phyloP scores from a whole-genome alignment of 306 rosid species.

The Quercus variabilis region DNA sequence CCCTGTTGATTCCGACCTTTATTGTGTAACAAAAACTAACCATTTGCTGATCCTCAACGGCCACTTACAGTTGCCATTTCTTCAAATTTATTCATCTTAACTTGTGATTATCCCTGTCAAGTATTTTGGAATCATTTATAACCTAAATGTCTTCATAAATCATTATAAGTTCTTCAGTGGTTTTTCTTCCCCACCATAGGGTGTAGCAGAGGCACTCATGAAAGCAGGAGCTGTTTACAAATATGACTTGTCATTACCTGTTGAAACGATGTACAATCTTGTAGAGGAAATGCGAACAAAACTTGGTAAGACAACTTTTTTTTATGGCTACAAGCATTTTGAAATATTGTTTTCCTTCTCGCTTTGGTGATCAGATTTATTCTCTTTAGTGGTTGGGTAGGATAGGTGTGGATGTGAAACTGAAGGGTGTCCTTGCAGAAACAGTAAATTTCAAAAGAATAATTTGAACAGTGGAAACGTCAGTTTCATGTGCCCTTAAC shows the following conservation, averaged over 20 bases:
- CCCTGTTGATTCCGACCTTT: not conserved
- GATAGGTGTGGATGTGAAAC: not conserved
- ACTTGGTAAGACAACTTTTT: constrained; percentile 51
- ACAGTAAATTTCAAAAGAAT: not conserved
- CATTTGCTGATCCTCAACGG: not conserved
- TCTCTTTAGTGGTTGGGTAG: not conserved
- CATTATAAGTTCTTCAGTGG: not conserved
- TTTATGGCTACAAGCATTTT: not conserved
- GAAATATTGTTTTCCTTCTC: not conserved
- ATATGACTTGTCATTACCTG: constrained; percentile 83
- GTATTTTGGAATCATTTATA: not conserved
- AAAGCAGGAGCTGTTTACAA: constrained; percentile 87
- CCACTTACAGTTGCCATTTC: not conserved
- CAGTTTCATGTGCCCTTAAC: not conserved
- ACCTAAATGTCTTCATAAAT: not conserved
- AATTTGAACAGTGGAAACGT: not conserved
- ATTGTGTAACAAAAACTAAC: not conserved
- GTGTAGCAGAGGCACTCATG: constrained; percentile 80
- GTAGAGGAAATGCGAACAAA: constrained; percentile 77
- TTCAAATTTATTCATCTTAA: not conserved
- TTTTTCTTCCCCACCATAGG: constrained; percentile 39
- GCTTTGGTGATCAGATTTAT: not conserved
- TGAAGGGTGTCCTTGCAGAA: not conserved
- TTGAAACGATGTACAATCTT: constrained; percentile 69
- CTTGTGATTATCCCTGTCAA: not conserved